Conservation (phyloP, 2,329 filamentous ascomycete species). For the Delphinella strobiligena region DNA sequence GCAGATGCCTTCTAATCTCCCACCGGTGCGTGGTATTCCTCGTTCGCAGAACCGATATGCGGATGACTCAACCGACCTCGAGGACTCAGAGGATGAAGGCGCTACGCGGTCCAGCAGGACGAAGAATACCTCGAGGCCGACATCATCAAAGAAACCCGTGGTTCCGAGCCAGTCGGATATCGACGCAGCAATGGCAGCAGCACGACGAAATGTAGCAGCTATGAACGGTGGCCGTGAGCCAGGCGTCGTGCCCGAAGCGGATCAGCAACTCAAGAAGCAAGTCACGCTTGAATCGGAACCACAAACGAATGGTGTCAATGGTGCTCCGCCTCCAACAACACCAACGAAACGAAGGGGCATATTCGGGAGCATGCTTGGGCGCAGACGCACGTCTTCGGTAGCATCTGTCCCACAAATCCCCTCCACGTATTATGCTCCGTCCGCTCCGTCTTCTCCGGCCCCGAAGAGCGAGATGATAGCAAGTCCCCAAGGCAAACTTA, state of each 20-base stretch:
- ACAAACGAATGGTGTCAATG: not conserved
- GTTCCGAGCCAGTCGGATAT: constrained; percentile 23
- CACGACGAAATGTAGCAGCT: constrained; percentile 20
- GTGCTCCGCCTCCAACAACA: constrained; percentile 4
- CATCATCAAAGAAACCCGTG: constrained; percentile 17
- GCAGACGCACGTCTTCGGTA: constrained; percentile 18
- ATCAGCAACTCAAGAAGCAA: constrained; percentile 15
- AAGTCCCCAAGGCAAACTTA: constrained; percentile 29
- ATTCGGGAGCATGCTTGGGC: constrained; percentile 23
- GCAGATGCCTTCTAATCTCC: constrained; percentile 23
- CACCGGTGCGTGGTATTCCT: constrained; percentile 49
- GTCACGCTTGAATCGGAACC: not conserved
- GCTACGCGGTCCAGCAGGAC: constrained; percentile 13
- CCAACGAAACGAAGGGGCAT: constrained; percentile 17
- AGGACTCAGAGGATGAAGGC: constrained; percentile 30
- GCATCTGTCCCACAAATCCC: constrained; percentile 13
- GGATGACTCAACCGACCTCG: constrained; percentile 43
- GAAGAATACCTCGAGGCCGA: too few species aligned
- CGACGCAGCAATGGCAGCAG: constrained; percentile 25
- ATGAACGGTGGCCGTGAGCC: constrained; percentile 11
- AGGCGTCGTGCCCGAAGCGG: constrained; percentile 8
- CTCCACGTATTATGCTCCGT: constrained; percentile 1
- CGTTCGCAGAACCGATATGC: constrained; percentile 36
- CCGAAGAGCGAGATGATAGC: constrained; percentile 14
- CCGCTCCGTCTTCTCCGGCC: constrained; percentile 7